Conservation (phyloP, 78 protist species). For the Dictyostelium discoideum region dicty_2.7 NC_007090.3:4066001-4066500, state of each 20-base stretch:
- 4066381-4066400: neutral
- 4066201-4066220: constrained; percentile 55
- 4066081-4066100: constrained; percentile 11
- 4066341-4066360: constrained; percentile 48
- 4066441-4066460: constrained; percentile 40
- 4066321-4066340: constrained; percentile 30
- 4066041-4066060: constrained; percentile 13
- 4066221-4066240: constrained; percentile 15
- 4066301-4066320: constrained; percentile 58
- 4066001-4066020: constrained; percentile 20
- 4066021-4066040: constrained; percentile 14
- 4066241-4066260: constrained; percentile 35
- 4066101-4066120: constrained; percentile 59
- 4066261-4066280: constrained; percentile 18
- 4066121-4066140: constrained; percentile 80
- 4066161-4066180: constrained; percentile 15
- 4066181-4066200: constrained; percentile 37
- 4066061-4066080: neutral
- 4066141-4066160: constrained; percentile 41
- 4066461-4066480: constrained; percentile 57
- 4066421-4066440: constrained; percentile 50
- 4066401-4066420: constrained; percentile 55
- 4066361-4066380: constrained; percentile 52
- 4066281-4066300: constrained; percentile 38
- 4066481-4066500: constrained; percentile 33